phyloP scores from a whole-genome alignment of 1,284 basidiomycete genomes.

The Tylopilus orsonianus region DNA sequence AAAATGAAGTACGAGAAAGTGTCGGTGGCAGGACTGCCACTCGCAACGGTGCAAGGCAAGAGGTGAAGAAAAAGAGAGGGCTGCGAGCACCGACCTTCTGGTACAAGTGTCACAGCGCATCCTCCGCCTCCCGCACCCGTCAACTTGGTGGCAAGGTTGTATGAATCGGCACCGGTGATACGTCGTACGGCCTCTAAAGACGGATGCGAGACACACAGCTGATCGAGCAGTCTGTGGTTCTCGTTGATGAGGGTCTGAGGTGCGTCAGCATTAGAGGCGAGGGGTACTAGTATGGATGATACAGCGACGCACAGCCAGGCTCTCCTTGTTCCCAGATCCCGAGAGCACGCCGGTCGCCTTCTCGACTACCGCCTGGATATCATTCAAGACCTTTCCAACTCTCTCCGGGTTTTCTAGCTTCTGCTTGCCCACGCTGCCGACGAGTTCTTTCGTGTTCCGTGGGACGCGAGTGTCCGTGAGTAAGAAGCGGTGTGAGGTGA shows the following conservation, averaged over 20 bases:
- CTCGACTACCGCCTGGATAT: constrained; percentile 82
- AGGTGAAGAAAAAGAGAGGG: neutral
- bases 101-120: constrained; percentile 93
- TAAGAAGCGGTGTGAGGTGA: constrained; percentile 76
- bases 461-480: constrained; percentile 92
- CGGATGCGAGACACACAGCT: constrained; percentile 93
- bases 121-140: constrained; percentile 99
- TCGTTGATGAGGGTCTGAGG: constrained; percentile 77
- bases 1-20: neutral
- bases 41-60: neutral
- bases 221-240: constrained; percentile 86
- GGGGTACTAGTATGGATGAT: neutral
- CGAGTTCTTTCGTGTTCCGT: constrained; percentile 92
- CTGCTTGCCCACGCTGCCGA: constrained; percentile 81
- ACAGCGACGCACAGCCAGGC: constrained; percentile 49
- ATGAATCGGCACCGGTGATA: constrained; percentile 63
- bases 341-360: constrained; percentile 76
- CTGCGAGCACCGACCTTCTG: constrained; percentile 64
- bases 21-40: neutral
- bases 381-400: constrained; percentile 70
- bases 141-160: constrained; percentile 87
- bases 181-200: constrained; percentile 81
- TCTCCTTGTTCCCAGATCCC: constrained; percentile 38
- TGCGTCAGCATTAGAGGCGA: constrained; percentile 1
- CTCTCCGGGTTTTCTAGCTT: constrained; percentile 78